Percentiles rank a stretch among this genome's conserved stretches.
Evolutionary conservation across 305 asterid genomes (phyloP).

Genomic region (Plantago rigida): DNA sequence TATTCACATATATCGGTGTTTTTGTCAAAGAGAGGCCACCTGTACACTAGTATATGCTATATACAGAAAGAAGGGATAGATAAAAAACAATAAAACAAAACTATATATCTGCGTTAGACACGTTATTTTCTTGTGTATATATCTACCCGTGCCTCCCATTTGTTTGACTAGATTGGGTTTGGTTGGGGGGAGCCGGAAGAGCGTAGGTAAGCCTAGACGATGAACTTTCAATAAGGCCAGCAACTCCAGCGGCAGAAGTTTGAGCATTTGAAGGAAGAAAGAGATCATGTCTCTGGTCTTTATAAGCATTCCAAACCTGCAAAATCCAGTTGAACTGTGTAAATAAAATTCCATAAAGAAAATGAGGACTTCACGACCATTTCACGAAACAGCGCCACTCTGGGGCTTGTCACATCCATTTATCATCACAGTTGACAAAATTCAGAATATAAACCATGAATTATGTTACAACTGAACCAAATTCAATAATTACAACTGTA

Average conservation of each 20-base stretch:
- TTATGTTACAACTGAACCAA: too few species aligned
- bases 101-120: constrained; percentile 11
- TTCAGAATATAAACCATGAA: too few species aligned
- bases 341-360: neutral
- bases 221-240: constrained; percentile 87
- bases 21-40: constrained; percentile 22
- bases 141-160: constrained; percentile 38
- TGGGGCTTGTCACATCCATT: neutral
- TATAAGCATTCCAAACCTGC: constrained; percentile 97
- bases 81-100: constrained; percentile 7
- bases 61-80: constrained; percentile 3
- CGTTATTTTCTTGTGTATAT: neutral
- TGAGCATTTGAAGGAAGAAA: constrained; percentile 98
- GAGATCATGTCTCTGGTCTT: constrained; percentile 90
- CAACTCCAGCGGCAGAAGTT: constrained; percentile 92
- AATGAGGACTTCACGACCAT: neutral
- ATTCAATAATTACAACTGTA: too few species aligned
- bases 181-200: constrained; percentile 65
- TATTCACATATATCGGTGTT: constrained; percentile 3
- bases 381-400: too few species aligned
- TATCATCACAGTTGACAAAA: neutral
- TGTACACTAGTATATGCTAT: constrained; percentile 33
- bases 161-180: constrained; percentile 42
- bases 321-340: constrained; percentile 11
- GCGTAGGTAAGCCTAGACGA: constrained; percentile 76